phyloP scores from a whole-genome alignment of 1,139 yeast genomes.

The Hyphopichia burtonii region DNA sequence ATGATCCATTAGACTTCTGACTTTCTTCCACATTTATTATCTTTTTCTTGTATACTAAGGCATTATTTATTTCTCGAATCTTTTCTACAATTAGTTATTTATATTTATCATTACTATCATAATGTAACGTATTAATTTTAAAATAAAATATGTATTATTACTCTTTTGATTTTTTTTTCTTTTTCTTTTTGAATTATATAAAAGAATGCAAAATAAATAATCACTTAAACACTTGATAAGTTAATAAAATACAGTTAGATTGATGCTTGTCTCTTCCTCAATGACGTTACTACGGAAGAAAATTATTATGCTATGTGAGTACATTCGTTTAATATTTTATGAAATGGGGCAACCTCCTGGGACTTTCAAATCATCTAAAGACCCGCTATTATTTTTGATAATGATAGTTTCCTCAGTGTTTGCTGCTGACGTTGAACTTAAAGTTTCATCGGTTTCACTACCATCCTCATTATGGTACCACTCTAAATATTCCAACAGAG shows the following conservation, averaged over 20 bases:
- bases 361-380: slow-evolving; percentile 29
- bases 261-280: too few relatives aligned
- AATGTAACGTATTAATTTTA: neutral
- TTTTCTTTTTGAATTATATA: neutral
- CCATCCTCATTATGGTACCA: slow-evolving; percentile 59
- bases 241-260: neutral
- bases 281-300: too few relatives aligned
- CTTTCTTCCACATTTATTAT: neutral
- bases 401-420: slow-evolving; percentile 29
- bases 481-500: slow-evolving; percentile 53
- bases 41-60: too few relatives aligned
- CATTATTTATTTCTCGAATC: neutral
- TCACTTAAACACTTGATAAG: neutral
- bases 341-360: slow-evolving; percentile 22
- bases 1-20: slow-evolving; percentile 28
- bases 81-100: too few relatives aligned
- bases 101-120: neutral
- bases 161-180: too few relatives aligned
- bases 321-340: slow-evolving; percentile 4
- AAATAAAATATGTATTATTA: too few relatives aligned
- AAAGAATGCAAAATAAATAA: neutral
- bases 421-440: neutral
- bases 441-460: neutral
- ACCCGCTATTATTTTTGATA: slow-evolving; percentile 40
- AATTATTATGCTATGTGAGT: too few relatives aligned